A percentile compares a stretch with the other conserved stretches of the same genome.
Conservation (phyloP, 805 yeast species). For the Torulaspora delbrueckii region DNA sequence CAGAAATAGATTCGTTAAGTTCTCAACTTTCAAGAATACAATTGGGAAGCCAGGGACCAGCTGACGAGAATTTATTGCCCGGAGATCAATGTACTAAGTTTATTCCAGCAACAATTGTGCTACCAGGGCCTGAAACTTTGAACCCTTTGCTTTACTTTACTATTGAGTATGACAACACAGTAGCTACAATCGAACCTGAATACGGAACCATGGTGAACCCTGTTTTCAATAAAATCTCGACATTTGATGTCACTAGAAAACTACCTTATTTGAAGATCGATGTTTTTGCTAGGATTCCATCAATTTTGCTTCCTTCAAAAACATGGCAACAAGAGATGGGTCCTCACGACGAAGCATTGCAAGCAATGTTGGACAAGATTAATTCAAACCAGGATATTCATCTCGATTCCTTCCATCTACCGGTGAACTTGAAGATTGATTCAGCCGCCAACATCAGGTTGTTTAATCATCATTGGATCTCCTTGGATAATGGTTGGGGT, state of each 20-base stretch:
- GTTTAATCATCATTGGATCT: conserved; percentile 59
- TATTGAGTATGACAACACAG: conserved; percentile 91
- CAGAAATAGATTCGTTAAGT: conserved; percentile 24
- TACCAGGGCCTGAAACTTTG: conserved; percentile 51
- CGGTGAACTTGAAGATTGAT: conserved; percentile 49
- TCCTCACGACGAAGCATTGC: conserved; percentile 27
- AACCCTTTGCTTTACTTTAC: conserved; percentile 78
- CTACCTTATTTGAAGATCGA: conserved; percentile 63
- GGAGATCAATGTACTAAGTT: conserved; percentile 31
- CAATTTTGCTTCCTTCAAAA: conserved; percentile 48
- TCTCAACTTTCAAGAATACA: conserved; percentile 28
- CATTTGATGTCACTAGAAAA: conserved; percentile 78
- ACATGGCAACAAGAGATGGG: conserved; percentile 32
- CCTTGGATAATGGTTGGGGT: conserved; percentile 42
- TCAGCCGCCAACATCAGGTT: conserved; percentile 51
- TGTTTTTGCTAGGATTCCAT: conserved; percentile 74
- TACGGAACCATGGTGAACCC: conserved; percentile 76
- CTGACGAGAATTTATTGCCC: conserved; percentile 35
- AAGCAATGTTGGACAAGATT: conserved; percentile 33
- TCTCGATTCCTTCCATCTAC: conserved; percentile 64
- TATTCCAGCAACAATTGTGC: conserved; percentile 51
- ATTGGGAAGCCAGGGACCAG: conserved; percentile 30
- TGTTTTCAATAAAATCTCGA: conserved; percentile 81
- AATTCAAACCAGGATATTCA: conserved; percentile 60
- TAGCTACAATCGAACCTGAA: conserved; percentile 80